Conservation (phyloP, 345 rosid species). For the Nasturtium officinale region DNA sequence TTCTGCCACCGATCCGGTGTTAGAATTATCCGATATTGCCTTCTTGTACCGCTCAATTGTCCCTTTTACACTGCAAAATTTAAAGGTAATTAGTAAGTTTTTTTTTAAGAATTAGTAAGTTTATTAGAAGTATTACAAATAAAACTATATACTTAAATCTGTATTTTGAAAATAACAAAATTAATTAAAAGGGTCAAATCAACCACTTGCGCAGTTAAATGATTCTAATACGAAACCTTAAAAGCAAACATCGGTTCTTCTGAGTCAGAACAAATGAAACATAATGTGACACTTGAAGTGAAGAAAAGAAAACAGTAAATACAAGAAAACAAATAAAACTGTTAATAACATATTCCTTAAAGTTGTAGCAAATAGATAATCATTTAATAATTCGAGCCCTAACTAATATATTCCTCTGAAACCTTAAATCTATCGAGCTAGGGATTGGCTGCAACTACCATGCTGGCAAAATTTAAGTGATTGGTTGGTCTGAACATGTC, state of each 20-base stretch:
- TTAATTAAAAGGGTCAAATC: constrained; percentile 52
- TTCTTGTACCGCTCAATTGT: constrained; percentile 97
- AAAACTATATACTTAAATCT: neutral
- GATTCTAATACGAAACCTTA: constrained; percentile 62
- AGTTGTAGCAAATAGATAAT: constrained; percentile 29
- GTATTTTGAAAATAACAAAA: neutral
- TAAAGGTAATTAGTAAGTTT: neutral
- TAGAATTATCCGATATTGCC: constrained; percentile 64
- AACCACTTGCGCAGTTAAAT: constrained; percentile 51
- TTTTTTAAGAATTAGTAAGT: constrained; percentile 1
- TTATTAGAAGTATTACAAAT: neutral
- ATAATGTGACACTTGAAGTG: constrained; percentile 43
- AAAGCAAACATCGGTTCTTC: constrained; percentile 44
- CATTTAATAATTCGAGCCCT: constrained; percentile 13
- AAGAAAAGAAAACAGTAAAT: neutral
- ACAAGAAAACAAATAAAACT: constrained; percentile 6
- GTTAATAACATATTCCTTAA: constrained; percentile 38
- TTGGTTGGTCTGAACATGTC: constrained; percentile 59
- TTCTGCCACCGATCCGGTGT: constrained; percentile 73
- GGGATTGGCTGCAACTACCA: constrained; percentile 74
- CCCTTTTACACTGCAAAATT: constrained; percentile 70
- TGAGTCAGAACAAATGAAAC: constrained; percentile 41
- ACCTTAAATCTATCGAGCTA: constrained; percentile 89
- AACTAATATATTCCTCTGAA: constrained; percentile 36
- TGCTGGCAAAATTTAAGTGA: constrained; percentile 49